Evolutionary conservation across 2,329 filamentous ascomycete genomes (phyloP).

Genomic region (Fusarium tuaranense): DNA sequence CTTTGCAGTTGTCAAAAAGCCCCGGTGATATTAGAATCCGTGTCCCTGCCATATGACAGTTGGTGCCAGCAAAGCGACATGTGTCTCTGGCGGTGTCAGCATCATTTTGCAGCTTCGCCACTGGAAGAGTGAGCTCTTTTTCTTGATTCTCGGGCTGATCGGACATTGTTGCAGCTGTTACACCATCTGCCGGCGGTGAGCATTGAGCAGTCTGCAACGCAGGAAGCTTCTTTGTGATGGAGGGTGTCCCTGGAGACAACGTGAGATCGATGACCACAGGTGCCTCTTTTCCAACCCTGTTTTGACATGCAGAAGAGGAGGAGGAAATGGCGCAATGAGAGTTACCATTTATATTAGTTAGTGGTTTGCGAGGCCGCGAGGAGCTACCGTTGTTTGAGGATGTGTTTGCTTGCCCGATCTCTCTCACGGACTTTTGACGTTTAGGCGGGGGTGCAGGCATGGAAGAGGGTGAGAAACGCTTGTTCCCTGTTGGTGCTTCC

Average conservation of each 20-base stretch:
- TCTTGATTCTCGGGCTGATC: background rate
- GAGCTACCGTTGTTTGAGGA: background rate
- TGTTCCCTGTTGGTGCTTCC: background rate
- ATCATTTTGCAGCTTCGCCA: background rate
- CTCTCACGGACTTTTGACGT: conserved; percentile 21
- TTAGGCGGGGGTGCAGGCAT: conserved; percentile 29
- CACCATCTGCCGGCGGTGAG: background rate
- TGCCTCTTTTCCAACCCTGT: background rate
- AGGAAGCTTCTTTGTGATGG: conserved; percentile 8
- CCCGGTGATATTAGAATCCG: conserved; percentile 57
- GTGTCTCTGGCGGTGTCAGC: background rate
- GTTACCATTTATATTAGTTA: conserved; percentile 42
- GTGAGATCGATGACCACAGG: conserved; percentile 25
- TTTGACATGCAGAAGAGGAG: background rate
- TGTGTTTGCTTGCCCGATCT: background rate
- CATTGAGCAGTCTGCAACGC: background rate
- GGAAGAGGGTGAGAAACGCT: conserved; percentile 7
- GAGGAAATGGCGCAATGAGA: conserved; percentile 23
- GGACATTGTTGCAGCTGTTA: conserved; percentile 2
- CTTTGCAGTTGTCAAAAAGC: conserved; percentile 51
- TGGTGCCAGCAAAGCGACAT: conserved; percentile 49
- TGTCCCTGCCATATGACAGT: conserved; percentile 54
- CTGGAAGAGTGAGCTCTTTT: background rate
- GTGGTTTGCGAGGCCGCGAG: conserved; percentile 31
- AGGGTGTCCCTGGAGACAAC: conserved; percentile 22